These are phyloP conservation scores for Coriolopsis trogii DNA, from an alignment of 1,284 basidiomycete genomes.

Conservation along the genomic window DNA sequence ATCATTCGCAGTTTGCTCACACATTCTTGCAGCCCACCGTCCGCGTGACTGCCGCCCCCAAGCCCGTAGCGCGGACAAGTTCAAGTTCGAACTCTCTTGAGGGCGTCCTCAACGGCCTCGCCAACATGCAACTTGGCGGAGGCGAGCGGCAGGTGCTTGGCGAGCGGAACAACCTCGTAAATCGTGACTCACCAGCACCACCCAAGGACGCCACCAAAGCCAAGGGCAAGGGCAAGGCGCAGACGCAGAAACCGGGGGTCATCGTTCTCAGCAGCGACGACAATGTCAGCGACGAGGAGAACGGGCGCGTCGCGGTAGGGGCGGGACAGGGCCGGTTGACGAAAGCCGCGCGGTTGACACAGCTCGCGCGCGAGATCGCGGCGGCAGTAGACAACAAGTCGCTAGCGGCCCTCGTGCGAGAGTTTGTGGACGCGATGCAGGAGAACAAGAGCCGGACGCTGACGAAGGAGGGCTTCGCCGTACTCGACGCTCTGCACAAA, in stretches of 20 bases:
- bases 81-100: conserved; percentile 39
- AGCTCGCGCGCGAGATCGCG: conserved; percentile 45
- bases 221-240: conserved; percentile 30
- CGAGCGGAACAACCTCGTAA: conserved; percentile 37
- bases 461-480: conserved; percentile 70
- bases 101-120: conserved; percentile 58
- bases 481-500: conserved; percentile 68
- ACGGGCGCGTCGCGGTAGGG: conserved; percentile 25
- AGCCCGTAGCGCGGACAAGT: conserved; percentile 13
- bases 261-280: conserved; percentile 52
- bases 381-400: conserved; percentile 55
- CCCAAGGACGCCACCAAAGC: conserved; percentile 12
- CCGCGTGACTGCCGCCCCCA: conserved; percentile 20
- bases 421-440: conserved; percentile 62
- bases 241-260: conserved; percentile 37
- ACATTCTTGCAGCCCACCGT: conserved; percentile 27
- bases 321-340: conserved; percentile 38
- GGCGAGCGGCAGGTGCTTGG: conserved; percentile 48
- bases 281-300: conserved; percentile 38
- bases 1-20: no score
- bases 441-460: conserved; percentile 64
- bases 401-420: conserved; percentile 53
- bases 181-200: conserved; percentile 26
- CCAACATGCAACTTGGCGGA: conserved; percentile 52
- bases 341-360: conserved; percentile 58